Evolutionary conservation across 2,329 filamentous ascomycete species (phyloP).

Genomic region (Erysiphe pulchra): DNA sequence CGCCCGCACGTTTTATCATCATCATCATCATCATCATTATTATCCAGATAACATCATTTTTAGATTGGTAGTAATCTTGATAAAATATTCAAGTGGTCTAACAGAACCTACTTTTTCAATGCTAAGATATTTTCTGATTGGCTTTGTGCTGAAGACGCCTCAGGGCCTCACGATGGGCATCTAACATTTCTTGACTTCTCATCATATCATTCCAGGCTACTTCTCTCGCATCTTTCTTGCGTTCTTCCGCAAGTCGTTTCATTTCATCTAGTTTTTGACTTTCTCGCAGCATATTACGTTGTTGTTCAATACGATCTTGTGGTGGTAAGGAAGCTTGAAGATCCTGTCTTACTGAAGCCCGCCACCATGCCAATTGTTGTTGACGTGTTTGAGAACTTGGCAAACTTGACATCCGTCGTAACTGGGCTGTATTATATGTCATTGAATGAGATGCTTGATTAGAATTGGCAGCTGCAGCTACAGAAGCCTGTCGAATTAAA

Average conservation of each 20-base stretch:
- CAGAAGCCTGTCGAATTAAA: constrained; percentile 22
- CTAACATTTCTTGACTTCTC: constrained; percentile 47
- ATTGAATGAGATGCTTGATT: constrained; percentile 1
- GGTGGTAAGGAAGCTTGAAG: constrained; percentile 17
- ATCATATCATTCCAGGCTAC: constrained; percentile 48
- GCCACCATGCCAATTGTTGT: constrained; percentile 38
- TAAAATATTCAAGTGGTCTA: no score
- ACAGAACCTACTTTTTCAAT: no score
- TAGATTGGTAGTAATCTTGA: no score
- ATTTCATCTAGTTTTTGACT: constrained; percentile 30
- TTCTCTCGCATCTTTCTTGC: constrained; percentile 30
- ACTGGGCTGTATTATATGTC: constrained; percentile 28
- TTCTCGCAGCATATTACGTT: constrained; percentile 28
- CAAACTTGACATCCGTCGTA: constrained; percentile 20
- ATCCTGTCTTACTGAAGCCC: constrained; percentile 37
- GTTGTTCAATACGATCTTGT: constrained; percentile 22
- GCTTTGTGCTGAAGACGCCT: constrained; percentile 39
- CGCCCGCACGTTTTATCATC: no score
- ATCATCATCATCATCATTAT: no score
- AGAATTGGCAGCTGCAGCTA: not conserved
- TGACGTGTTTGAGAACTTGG: constrained; percentile 23
- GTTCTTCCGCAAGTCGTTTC: constrained; percentile 27
- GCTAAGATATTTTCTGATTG: constrained; percentile 3
- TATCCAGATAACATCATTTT: no score
- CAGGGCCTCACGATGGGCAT: constrained; percentile 56